Conservation (phyloP, 371 early-diverging fungal genomes). For the Mucor lusitanicus region DNA sequence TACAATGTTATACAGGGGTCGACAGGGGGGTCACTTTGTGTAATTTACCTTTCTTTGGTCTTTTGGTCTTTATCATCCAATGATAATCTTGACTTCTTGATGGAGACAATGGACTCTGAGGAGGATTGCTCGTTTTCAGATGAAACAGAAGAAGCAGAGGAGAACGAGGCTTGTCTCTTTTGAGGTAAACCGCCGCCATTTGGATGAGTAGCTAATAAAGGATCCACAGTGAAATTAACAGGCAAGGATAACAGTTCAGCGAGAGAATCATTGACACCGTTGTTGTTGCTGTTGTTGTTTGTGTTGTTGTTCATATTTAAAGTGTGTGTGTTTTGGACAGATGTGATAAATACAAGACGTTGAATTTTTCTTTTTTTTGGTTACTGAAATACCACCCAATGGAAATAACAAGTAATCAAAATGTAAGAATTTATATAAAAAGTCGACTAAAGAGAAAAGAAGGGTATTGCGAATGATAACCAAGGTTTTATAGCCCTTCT, state of each 20-base stretch:
- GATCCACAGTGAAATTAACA: slow-evolving; percentile 33
- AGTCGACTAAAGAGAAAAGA: slow-evolving; percentile 24
- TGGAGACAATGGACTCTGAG: slow-evolving; percentile 13
- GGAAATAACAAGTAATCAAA: slow-evolving; percentile 34
- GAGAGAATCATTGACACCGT: slow-evolving; percentile 18
- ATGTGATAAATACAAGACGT: slow-evolving; percentile 11
- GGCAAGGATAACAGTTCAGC: slow-evolving; percentile 31
- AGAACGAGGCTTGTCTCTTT: slow-evolving; percentile 17
- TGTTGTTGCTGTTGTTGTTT: slow-evolving; percentile 13
- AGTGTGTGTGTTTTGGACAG: not conserved
- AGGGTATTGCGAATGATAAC: not conserved
- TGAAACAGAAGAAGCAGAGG: slow-evolving; percentile 14
- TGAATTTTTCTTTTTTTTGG: slow-evolving; percentile 2
- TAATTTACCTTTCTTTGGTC: slow-evolving; percentile 42
- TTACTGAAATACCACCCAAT: slow-evolving; percentile 47
- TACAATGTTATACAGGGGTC: not conserved
- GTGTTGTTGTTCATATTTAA: slow-evolving; percentile 6
- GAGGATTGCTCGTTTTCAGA: slow-evolving; percentile 9
- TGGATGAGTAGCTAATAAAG: slow-evolving; percentile 22
- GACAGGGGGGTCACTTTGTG: not conserved
- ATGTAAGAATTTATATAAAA: slow-evolving; percentile 22
- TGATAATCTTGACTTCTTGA: slow-evolving; percentile 37
- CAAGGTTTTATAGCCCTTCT: not conserved
- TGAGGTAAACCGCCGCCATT: not conserved
- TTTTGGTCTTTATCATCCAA: slow-evolving; percentile 52